Conservation (phyloP, 306 rosid species). For the Vachellia collinsii region DNA sequence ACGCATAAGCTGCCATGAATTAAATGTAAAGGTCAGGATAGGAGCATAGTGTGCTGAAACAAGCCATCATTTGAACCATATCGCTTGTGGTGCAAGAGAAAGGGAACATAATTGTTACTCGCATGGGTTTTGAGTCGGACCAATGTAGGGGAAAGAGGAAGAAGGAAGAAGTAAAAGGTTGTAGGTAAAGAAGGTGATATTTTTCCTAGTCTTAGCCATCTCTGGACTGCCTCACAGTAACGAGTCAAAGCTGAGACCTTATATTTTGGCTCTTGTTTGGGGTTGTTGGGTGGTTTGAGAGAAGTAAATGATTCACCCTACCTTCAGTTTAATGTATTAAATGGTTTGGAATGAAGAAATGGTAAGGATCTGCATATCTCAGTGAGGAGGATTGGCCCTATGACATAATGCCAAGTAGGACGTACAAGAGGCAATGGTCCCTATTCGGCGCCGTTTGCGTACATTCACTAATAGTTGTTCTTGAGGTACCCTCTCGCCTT, state of each 20-base stretch:
- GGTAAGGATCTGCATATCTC: conserved; percentile 8
- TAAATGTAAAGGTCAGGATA: neutral
- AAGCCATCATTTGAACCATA: neutral
- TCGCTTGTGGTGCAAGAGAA: conserved; percentile 3
- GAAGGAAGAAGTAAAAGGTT: neutral
- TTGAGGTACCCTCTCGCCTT: conserved; percentile 6
- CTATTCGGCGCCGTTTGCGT: conserved; percentile 41
- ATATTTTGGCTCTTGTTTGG: neutral
- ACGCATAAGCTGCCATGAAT: neutral
- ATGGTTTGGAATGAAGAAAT: neutral
- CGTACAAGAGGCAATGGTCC: conserved; percentile 24
- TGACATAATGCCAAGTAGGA: conserved; percentile 5
- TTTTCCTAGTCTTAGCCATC: conserved; percentile 12
- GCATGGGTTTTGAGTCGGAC: neutral
- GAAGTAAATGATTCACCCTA: conserved; percentile 1
- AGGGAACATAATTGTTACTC: neutral
- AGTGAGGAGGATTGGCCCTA: neutral
- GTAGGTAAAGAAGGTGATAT: neutral
- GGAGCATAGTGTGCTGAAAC: neutral
- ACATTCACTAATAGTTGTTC: conserved; percentile 19
- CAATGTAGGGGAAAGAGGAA: neutral
- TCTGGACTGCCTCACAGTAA: neutral
- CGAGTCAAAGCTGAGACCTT: neutral
- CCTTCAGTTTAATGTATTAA: neutral
- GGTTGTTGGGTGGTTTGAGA: neutral